These are phyloP conservation scores for Scytalidium lignicola DNA, from an alignment of 2,329 filamentous ascomycete genomes.

Conservation along the genomic window DNA sequence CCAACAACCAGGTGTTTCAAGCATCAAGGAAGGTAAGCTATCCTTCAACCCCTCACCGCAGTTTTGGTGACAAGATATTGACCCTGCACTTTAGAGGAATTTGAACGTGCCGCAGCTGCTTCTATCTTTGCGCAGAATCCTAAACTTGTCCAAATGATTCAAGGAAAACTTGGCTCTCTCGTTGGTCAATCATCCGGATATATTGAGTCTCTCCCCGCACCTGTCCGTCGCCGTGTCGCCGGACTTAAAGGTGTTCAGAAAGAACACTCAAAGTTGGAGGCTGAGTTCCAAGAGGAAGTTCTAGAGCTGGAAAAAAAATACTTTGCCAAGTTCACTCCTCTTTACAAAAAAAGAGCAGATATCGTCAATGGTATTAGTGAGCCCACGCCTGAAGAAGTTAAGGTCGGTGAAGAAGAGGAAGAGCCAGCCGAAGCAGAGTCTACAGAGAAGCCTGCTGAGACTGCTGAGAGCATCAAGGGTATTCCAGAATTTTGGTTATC, in stretches of 20 bases:
- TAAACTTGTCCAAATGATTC: constrained; percentile 92
- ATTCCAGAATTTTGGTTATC: constrained; percentile 99
- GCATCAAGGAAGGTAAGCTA: constrained; percentile 90
- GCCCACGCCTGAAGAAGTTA: constrained; percentile 81
- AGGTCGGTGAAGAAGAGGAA: constrained; percentile 76
- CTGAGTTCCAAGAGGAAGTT: constrained; percentile 97
- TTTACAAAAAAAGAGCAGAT: constrained; percentile 89
- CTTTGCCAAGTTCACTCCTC: constrained; percentile 95
- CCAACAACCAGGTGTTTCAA: constrained; percentile 87
- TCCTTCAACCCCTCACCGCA: constrained; percentile 22
- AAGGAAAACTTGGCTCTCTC: constrained; percentile 88
- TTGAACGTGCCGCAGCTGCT: constrained; percentile 80
- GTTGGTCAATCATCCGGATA: constrained; percentile 96
- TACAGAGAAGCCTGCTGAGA: constrained; percentile 46
- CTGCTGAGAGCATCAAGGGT: constrained; percentile 55
- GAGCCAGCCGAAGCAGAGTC: constrained; percentile 46
- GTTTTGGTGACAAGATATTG: constrained; percentile 17
- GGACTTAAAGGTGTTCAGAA: constrained; percentile 98
- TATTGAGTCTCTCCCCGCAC: constrained; percentile 87
- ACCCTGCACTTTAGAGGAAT: constrained; percentile 61
- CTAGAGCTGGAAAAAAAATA: constrained; percentile 99
- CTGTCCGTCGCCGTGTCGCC: constrained; percentile 87
- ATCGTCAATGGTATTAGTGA: constrained; percentile 87
- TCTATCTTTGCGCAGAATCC: constrained; percentile 96
- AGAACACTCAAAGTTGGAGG: constrained; percentile 96